Percentiles rank a stretch among this genome's conserved stretches.
phyloP scores from a whole-genome alignment of 2,329 filamentous ascomycete genomes.

The Arthrinium puccinioides region DNA sequence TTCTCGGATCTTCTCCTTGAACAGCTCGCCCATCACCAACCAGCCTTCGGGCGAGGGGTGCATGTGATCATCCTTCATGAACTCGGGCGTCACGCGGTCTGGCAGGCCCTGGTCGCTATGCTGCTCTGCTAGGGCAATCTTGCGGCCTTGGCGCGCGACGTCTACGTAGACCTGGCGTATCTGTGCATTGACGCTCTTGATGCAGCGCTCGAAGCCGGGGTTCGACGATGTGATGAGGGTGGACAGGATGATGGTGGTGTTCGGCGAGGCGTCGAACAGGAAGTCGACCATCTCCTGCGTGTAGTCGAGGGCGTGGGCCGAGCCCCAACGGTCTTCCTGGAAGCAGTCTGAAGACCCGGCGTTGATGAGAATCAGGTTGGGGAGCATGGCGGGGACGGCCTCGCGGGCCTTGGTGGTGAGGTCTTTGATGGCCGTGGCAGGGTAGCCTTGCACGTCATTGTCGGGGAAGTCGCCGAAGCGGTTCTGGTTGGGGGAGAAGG shows the following conservation, averaged over 20 bases:
- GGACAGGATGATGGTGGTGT: conserved; percentile 16
- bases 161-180: conserved; percentile 18
- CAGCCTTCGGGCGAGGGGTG: conserved; percentile 12
- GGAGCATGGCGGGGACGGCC: conserved; percentile 16
- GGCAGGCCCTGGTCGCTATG: conserved; percentile 19
- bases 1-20: conserved; percentile 11
- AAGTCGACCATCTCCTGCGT: conserved; percentile 18
- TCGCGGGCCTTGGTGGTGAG: conserved; percentile 15
- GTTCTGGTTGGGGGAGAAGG: conserved; percentile 4
- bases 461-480: conserved; percentile 18
- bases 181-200: conserved; percentile 21
- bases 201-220: conserved; percentile 15
- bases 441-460: conserved; percentile 20
- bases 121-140: conserved; percentile 16
- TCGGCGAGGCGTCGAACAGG: conserved; percentile 12
- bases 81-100: conserved; percentile 10
- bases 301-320: conserved; percentile 14
- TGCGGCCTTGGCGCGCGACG: conserved; percentile 14
- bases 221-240: conserved; percentile 18
- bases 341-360: conserved; percentile 22
- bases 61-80: conserved; percentile 14
- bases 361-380: conserved; percentile 20
- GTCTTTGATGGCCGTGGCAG: conserved; percentile 17
- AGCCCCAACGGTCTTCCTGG: conserved; percentile 16
- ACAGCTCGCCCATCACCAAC: conserved; percentile 13